Conservation (phyloP, 2,329 filamentous ascomycete species). For the Verticillium tricorpus region DNA sequence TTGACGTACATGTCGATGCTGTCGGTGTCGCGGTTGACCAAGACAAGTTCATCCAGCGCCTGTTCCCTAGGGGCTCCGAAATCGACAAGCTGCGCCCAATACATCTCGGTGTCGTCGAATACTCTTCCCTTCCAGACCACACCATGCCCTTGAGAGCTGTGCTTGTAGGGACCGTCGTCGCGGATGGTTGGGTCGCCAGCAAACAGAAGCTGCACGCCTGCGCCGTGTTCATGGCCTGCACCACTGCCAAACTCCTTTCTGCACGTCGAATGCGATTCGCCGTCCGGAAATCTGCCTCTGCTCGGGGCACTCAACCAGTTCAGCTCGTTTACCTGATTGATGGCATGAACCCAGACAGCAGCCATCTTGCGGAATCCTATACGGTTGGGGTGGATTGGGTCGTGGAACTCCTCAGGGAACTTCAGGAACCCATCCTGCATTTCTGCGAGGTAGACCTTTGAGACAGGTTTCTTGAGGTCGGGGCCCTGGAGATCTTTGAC, state of each 20-base stretch:
- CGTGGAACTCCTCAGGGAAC: not conserved
- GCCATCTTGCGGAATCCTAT: not conserved
- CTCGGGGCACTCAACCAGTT: not conserved
- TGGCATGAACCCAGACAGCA: conserved; percentile 1
- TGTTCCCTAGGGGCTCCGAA: conserved; percentile 15
- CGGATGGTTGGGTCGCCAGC: not conserved
- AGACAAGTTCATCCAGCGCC: conserved; percentile 10
- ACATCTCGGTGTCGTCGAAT: conserved; percentile 16
- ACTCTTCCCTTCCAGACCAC: conserved; percentile 6
- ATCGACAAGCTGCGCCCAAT: conserved; percentile 15
- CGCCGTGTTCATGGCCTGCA: not conserved
- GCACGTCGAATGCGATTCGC: not conserved
- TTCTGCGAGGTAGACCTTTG: not conserved
- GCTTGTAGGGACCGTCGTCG: conserved; percentile 23
- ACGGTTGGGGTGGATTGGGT: not conserved
- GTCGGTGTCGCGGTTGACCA: not conserved
- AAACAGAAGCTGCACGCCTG: not conserved
- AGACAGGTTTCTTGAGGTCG: not conserved
- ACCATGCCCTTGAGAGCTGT: conserved; percentile 14
- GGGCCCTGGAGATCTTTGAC: not conserved
- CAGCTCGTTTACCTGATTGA: not conserved
- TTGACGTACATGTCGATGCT: not conserved
- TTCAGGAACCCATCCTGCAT: not conserved
- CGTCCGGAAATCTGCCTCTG: not conserved
- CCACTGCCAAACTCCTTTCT: not conserved